Evolutionary conservation across 306 rosid species (phyloP).

Genomic region (Betula pendula): DNA sequence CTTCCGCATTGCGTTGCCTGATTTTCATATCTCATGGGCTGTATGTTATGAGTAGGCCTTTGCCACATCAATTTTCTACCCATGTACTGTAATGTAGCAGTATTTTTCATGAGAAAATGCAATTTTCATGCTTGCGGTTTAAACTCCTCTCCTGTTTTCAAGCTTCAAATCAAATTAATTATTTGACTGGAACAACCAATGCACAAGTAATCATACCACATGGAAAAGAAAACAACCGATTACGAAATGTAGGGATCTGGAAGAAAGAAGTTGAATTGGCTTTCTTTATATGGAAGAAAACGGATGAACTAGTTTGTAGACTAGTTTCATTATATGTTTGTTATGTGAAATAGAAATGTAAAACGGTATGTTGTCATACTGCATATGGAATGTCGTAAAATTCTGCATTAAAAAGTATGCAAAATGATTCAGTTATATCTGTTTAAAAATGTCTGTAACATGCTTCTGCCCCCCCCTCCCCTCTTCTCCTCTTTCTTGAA

Average conservation of each 20-base stretch:
- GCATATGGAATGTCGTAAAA: neutral
- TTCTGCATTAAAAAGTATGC: neutral
- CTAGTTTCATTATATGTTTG: neutral
- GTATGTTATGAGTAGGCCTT: neutral
- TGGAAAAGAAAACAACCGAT: neutral
- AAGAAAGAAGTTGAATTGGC: neutral
- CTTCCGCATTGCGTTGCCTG: neutral
- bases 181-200: neutral
- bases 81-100: neutral
- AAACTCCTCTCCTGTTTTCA: conserved; percentile 4
- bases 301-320: neutral
- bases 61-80: neutral
- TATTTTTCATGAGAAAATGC: neutral
- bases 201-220: neutral
- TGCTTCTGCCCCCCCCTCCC: neutral
- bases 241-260: neutral
- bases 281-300: neutral
- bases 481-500: neutral
- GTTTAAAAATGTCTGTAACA: neutral
- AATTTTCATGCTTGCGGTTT: neutral
- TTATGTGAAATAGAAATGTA: neutral
- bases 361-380: neutral
- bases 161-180: neutral
- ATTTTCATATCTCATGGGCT: neutral
- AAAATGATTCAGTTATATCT: no score